Percentiles rank a stretch among this genome's conserved stretches.
phyloP scores from a whole-genome alignment of 2,329 filamentous ascomycete genomes.

The Bipolaris sorokiniana region DNA sequence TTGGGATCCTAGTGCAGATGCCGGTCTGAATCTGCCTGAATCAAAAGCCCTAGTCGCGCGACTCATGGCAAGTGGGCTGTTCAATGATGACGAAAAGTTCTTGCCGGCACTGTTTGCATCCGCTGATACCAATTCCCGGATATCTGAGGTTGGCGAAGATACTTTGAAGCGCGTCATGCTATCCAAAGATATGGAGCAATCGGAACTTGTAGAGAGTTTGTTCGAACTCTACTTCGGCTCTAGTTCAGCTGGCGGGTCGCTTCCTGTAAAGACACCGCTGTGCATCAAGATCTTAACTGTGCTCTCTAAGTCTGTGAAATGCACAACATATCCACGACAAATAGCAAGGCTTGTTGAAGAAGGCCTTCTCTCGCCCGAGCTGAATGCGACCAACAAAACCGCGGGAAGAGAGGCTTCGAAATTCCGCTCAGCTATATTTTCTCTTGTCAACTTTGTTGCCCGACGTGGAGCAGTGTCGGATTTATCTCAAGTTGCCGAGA shows the following conservation, averaged over 20 bases:
- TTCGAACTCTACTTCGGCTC: constrained; percentile 73
- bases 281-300: constrained; percentile 77
- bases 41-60: constrained; percentile 72
- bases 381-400: constrained; percentile 45
- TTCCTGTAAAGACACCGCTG: constrained; percentile 67
- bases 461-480: constrained; percentile 69
- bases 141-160: constrained; percentile 86
- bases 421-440: constrained; percentile 80
- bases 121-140: constrained; percentile 78
- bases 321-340: constrained; percentile 71
- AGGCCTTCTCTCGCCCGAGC: constrained; percentile 60
- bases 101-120: constrained; percentile 83
- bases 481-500: constrained; percentile 69
- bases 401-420: constrained; percentile 77
- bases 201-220: constrained; percentile 66
- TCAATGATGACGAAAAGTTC: constrained; percentile 82
- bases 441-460: constrained; percentile 86
- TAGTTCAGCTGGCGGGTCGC: constrained; percentile 48
- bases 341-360: constrained; percentile 73
- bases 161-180: constrained; percentile 78
- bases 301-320: constrained; percentile 75
- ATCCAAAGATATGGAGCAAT: constrained; percentile 74
- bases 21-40: constrained; percentile 70
- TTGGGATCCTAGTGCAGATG: constrained; percentile 66
- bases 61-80: constrained; percentile 83